Base-by-base conservation (phyloP, 2,329 filamentous ascomycete species). In the Alternaria dauci region DNA sequence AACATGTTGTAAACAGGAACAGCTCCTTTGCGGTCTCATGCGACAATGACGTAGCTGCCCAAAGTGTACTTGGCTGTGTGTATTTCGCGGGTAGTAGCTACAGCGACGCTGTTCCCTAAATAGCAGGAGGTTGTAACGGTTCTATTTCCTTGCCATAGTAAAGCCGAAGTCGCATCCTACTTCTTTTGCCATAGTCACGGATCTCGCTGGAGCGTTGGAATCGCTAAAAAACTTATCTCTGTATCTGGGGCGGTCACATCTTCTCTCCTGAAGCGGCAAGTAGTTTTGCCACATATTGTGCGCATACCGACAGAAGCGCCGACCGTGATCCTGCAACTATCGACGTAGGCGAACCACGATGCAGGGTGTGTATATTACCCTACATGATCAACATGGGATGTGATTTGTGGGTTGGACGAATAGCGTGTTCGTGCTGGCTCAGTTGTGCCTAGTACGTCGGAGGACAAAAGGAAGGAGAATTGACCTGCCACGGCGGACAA, bases 231-330 rank as follows among this genome's bases (percentile, higher is more conserved):
- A 47, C 18, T 54, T 54, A 42, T 58, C 55, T 39, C 38, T 20
- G 43, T 18, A 20, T 57, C 47, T 39, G 28, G 53, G 25, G 14
- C 32, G 16, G 42, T 47, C 42, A 34, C 20, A 14, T 25, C 30
- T 30, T 48, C 32, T 32, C 42, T 55, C 42, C 41, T 34, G 28
- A 42, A 34, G 28, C 28, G 41, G 26, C 51, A 43, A 34, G 39
- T 20, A n/a, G 28, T 41, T 28, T 58, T 53, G 53, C 58, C 58
- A 42, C 42, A 58, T 48, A 12, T 20, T 43, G 58, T 50, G 54
- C 55, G 42, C 54, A 58, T 43, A 52, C 54, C 58, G 54, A 58
- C 30, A 42, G 34, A 58, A 61, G 54, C 58, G 55, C 55, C 34
- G 36, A 18, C 26, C 28, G 25, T 39, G 41, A 18, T 18, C 20